Conservation (phyloP, 2,329 filamentous ascomycete species). For the Ambrosiella beaveri region DNA sequence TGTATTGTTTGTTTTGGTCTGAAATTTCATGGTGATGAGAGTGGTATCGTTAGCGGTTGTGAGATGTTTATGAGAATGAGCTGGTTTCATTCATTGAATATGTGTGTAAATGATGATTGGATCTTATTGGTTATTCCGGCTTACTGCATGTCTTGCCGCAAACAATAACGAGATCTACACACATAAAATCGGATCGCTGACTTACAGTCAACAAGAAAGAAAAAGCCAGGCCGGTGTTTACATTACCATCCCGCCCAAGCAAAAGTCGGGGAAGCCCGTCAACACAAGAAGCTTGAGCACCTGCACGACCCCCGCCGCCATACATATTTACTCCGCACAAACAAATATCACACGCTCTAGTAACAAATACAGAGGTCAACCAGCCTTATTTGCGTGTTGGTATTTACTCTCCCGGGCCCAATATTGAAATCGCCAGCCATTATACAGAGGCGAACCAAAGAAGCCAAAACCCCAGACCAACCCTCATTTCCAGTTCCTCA, state of each 20-base stretch:
- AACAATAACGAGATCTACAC: too few species aligned
- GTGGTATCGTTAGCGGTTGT: background rate
- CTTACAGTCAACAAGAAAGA: too few species aligned
- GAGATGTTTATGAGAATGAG: too few species aligned
- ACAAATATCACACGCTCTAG: background rate
- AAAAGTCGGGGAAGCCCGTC: background rate
- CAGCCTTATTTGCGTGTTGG: background rate
- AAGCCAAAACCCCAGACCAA: rapidly evolving
- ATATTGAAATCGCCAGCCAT: too few species aligned
- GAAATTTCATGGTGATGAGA: background rate
- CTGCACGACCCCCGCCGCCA: background rate
- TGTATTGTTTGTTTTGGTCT: background rate
- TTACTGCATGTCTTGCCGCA: too few species aligned
- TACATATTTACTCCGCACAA: background rate
- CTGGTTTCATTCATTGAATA: too few species aligned
- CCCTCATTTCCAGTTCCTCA: background rate
- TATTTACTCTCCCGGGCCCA: too few species aligned
- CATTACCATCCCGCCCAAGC: background rate
- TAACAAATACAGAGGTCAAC: background rate
- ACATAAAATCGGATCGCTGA: too few species aligned
- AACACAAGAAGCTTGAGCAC: background rate
- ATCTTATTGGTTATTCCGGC: too few species aligned
- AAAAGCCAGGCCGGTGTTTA: background rate
- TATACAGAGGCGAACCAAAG: too few species aligned
- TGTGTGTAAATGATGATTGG: too few species aligned